Evolutionary conservation across 1,284 basidiomycete species (phyloP), one percentile per base, ranked within the genome.

Genomic region (Puccinia triticina): DNA sequence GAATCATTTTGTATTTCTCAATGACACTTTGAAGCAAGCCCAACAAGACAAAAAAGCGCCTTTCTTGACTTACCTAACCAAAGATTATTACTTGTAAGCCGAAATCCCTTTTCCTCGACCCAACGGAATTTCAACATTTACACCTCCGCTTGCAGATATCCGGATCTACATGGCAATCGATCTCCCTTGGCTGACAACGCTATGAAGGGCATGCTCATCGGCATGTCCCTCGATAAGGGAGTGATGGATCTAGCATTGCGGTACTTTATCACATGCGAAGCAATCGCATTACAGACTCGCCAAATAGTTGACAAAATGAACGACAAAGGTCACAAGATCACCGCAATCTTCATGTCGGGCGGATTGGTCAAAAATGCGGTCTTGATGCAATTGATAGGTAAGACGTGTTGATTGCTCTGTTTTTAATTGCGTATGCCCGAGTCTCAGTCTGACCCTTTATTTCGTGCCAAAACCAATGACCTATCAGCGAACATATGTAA

Each of bases 271-370:
- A 94, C 96, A 0, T 91, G 98, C 72, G 95, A 98, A 89, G 92
- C 95, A 14, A 96, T 99, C 87, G 94, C 95, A 8, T 91, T 98
- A 29, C 96, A 98, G 88, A 98, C 95, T 16, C 90, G 93, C 3
- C 96, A 98, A 88, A 98, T 99, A 87, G 89, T 99, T 81, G 93
- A 96, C 86, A 90, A 91, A 85, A 93, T 99, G 91, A 98, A 98
- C 88, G 87, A 86, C 23, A 90, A 92, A 57, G 96, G 96, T 0
- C 96, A 99, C 88, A 86, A 89, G 48, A 93, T 99, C 85, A 90
- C 90, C 80, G 91, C 92, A 46, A 93, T 99, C 87, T 98, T 95
- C 89, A 93, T 99, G 91, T 92, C 91, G 57, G 90, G 90, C 87
- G 85, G 85, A 86, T 88, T 83, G 57, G 85, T 85, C 72, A 86